Conservation (phyloP, 106 monocot genomes). For the Agapanthus africanus region DNA sequence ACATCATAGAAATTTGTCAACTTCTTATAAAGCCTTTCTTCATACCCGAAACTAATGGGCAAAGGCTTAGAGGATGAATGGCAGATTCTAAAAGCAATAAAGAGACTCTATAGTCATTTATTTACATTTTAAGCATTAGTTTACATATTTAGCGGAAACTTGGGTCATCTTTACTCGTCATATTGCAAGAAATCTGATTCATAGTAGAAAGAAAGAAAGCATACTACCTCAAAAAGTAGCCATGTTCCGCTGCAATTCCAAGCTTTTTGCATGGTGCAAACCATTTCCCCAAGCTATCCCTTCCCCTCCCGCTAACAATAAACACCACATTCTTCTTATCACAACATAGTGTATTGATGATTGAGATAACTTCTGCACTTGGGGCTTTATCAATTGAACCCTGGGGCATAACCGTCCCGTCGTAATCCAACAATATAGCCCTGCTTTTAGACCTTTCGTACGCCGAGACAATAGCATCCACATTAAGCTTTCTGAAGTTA, state of each 20-base stretch:
- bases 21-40: too few relatives aligned
- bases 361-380: slow-evolving; percentile 17
- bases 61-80: too few relatives aligned
- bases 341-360: slow-evolving; percentile 24
- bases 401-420: slow-evolving; percentile 46
- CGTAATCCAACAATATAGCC: slow-evolving; percentile 22
- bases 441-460: too few relatives aligned
- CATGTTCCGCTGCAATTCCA: slow-evolving; percentile 71
- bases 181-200: background rate
- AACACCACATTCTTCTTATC: slow-evolving; percentile 44
- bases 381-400: slow-evolving; percentile 19
- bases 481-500: too few relatives aligned
- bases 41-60: too few relatives aligned
- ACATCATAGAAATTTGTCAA: too few relatives aligned
- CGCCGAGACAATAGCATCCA: too few relatives aligned
- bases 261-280: slow-evolving; percentile 50
- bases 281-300: slow-evolving; percentile 37
- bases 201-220: background rate
- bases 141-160: too few relatives aligned
- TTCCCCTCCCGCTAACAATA: slow-evolving; percentile 52
- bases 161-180: too few relatives aligned
- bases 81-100: too few relatives aligned
- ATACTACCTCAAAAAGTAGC: slow-evolving; percentile 48
- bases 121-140: too few relatives aligned
- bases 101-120: too few relatives aligned